Evolutionary conservation across 305 asterid genomes (phyloP).

Genomic region (Solanum hybrid): DNA sequence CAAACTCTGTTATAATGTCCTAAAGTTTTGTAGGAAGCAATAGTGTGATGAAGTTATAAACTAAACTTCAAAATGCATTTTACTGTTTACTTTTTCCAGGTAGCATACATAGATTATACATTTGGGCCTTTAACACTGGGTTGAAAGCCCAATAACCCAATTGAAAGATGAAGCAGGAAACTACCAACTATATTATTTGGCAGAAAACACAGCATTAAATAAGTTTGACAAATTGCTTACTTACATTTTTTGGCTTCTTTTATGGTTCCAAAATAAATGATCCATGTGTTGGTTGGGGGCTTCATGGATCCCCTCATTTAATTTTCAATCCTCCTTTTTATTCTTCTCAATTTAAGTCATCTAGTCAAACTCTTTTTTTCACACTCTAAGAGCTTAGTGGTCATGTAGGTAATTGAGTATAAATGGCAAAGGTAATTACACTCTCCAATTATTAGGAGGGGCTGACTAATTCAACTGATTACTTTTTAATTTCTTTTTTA

Average conservation of each 20-base stretch:
- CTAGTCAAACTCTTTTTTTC: conserved; percentile 22
- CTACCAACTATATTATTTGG: not conserved
- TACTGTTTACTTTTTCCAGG: not conserved
- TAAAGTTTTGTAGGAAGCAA: not conserved
- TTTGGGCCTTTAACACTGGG: not conserved
- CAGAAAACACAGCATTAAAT: not conserved
- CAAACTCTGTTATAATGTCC: not conserved
- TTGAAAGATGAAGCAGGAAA: not conserved
- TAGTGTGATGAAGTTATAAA: not conserved
- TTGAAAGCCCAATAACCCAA: not conserved
- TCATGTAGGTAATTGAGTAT: not conserved
- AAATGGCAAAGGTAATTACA: not conserved
- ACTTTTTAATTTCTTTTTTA: not conserved
- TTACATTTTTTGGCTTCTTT: not conserved
- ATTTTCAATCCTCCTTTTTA: not conserved
- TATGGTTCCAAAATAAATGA: not conserved
- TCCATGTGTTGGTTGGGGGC: conserved; percentile 4
- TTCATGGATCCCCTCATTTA: not conserved
- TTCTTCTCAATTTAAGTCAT: not conserved
- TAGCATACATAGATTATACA: not conserved
- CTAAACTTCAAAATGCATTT: not conserved
- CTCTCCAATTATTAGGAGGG: not conserved
- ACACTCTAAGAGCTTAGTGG: not conserved
- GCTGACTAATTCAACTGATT: not conserved
- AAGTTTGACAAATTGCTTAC: not conserved